phyloP scores from a whole-genome alignment of 2,329 filamentous ascomycete species.

The Geosmithia flava region DNA sequence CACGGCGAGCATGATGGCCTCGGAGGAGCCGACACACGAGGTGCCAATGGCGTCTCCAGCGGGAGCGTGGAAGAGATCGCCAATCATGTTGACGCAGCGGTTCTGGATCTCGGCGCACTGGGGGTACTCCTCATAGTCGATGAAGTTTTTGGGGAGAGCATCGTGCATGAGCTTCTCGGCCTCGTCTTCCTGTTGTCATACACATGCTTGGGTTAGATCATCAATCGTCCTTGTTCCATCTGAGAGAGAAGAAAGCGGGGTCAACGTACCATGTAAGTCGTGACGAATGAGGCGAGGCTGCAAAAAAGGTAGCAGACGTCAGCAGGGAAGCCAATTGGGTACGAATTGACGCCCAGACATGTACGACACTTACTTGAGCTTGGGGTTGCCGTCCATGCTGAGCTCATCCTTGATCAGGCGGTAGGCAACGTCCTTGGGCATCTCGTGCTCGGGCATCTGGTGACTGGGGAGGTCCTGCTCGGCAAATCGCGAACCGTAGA shows the following conservation, averaged over 20 bases:
- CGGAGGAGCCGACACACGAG: constrained; percentile 78
- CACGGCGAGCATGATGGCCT: constrained; percentile 73
- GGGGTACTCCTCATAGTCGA: constrained; percentile 78
- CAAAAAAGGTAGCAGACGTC: background rate
- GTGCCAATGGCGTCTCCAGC: constrained; percentile 66
- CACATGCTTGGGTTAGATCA: background rate
- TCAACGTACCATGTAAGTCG: constrained; percentile 72
- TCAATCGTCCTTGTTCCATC: background rate
- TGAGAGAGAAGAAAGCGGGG: constrained; percentile 3
- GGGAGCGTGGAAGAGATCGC: constrained; percentile 75
- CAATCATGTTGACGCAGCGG: constrained; percentile 86
- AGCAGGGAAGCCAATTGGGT: too few relatives aligned
- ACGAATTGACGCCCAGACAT: background rate
- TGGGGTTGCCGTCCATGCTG: constrained; percentile 82
- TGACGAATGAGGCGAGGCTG: constrained; percentile 85
- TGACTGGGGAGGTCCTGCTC: constrained; percentile 65
- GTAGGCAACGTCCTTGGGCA: constrained; percentile 90
- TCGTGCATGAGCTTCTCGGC: constrained; percentile 93
- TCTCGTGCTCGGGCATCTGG: constrained; percentile 81
- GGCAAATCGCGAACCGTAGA: constrained; percentile 83
- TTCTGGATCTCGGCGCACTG: constrained; percentile 79
- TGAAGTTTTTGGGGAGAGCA: constrained; percentile 89
- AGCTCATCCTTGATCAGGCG: constrained; percentile 94
- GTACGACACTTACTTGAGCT: constrained; percentile 56
- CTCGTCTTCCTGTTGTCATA: constrained; percentile 63